Evolutionary conservation across 768 basidiomycete species (phyloP).

Genomic region (Boletus sp.): DNA sequence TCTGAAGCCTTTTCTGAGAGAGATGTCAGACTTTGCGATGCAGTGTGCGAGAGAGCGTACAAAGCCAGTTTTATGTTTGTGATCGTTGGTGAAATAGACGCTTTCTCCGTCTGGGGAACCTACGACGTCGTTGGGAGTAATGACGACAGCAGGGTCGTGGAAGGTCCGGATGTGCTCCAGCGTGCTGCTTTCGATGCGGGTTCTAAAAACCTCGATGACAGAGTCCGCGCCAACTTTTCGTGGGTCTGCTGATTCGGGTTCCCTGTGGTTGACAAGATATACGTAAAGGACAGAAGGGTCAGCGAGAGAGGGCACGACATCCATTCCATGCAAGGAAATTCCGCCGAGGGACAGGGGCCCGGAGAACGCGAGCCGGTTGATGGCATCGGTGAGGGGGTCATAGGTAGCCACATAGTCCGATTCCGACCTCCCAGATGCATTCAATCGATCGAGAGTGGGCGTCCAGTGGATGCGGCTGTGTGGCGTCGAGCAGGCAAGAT

Average conservation of each 20-base stretch:
- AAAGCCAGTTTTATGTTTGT: slow-evolving; percentile 48
- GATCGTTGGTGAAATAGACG: slow-evolving; percentile 71
- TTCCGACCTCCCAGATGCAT: slow-evolving; percentile 37
- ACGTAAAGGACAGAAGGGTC: slow-evolving; percentile 53
- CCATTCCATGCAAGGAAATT: slow-evolving; percentile 64
- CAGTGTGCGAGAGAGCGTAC: slow-evolving; percentile 35
- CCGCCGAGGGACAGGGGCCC: slow-evolving; percentile 39
- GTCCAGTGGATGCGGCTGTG: slow-evolving; percentile 49
- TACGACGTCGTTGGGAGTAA: slow-evolving; percentile 71
- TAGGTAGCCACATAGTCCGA: slow-evolving; percentile 61
- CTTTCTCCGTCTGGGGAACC: slow-evolving; percentile 60
- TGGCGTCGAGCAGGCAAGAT: slow-evolving; percentile 60
- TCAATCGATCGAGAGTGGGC: slow-evolving; percentile 39
- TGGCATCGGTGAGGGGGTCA: slow-evolving; percentile 42
- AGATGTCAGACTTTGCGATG: background rate
- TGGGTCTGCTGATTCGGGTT: slow-evolving; percentile 41
- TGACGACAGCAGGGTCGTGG: slow-evolving; percentile 44
- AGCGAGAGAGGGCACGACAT: slow-evolving; percentile 52
- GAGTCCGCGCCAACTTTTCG: slow-evolving; percentile 62
- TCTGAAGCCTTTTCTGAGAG: slow-evolving; percentile 20
- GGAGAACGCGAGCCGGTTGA: slow-evolving; percentile 44
- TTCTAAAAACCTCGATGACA: slow-evolving; percentile 66
- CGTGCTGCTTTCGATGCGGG: slow-evolving; percentile 38
- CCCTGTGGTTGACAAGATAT: slow-evolving; percentile 71
- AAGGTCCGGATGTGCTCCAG: slow-evolving; percentile 58